These are phyloP conservation scores for Saturnispora quitensis DNA, from an alignment of 805 yeast genomes.

Conservation along the genomic window DNA sequence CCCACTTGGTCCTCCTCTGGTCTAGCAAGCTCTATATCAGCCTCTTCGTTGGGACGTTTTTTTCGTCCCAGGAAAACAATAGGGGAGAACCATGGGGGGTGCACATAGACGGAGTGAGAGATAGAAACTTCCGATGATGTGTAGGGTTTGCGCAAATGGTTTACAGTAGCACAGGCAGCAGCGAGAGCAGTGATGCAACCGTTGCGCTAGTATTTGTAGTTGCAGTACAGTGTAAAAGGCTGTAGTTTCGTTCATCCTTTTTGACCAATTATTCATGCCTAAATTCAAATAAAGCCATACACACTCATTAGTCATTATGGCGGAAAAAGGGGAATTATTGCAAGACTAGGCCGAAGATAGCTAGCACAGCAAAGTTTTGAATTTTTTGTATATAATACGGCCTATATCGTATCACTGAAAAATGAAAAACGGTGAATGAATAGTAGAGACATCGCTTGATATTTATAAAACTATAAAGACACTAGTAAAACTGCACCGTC, in stretches of 20 bases:
- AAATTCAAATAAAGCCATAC: not conserved
- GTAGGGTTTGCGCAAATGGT: not conserved
- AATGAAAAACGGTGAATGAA: not conserved
- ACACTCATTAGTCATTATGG: not conserved
- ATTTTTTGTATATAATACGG: not conserved
- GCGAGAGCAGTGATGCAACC: too few species aligned
- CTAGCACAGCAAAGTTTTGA: not conserved
- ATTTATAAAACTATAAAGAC: not conserved
- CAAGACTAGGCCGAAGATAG: not conserved
- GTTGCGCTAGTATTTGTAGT: not conserved
- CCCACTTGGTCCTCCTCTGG: not conserved
- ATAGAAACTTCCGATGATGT: not conserved
- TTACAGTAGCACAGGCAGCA: too few species aligned
- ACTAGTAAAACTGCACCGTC: not conserved
- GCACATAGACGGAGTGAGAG: not conserved
- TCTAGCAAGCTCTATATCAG: not conserved
- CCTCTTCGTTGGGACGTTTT: not conserved
- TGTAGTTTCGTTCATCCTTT: not conserved
- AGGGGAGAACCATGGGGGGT: not conserved
- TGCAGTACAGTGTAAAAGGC: not conserved
- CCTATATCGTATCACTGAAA: not conserved
- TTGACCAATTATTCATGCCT: not conserved
- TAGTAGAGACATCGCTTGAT: not conserved
- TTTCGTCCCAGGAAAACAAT: not conserved
- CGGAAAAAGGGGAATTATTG: not conserved